A percentile compares a stretch with the other conserved stretches of the same genome.
Evolutionary conservation across 2,329 filamentous ascomycete species (phyloP).

Genomic region (Ilyonectria robusta): DNA sequence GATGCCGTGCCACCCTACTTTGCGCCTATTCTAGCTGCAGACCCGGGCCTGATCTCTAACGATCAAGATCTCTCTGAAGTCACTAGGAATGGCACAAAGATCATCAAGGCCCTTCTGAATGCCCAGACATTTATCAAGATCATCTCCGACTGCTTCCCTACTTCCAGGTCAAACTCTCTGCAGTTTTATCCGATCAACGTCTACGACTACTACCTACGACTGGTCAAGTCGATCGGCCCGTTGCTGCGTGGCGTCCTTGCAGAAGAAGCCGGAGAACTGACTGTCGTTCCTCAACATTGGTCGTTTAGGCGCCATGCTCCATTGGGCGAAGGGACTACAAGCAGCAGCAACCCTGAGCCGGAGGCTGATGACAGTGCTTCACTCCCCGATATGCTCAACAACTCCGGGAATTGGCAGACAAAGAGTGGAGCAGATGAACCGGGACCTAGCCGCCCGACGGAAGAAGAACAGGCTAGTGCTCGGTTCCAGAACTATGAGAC

Average conservation of each 20-base stretch:
- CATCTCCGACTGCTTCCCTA: conserved; percentile 81
- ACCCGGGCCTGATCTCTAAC: conserved; percentile 50
- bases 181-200: conserved; percentile 85
- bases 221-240: conserved; percentile 82
- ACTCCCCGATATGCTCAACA: conserved; percentile 51
- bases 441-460: conserved; percentile 52
- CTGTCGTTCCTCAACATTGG: conserved; percentile 80
- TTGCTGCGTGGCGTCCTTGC: conserved; percentile 85
- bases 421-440: conserved; percentile 42
- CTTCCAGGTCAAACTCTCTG: conserved; percentile 73
- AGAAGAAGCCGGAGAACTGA: conserved; percentile 85
- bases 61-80: conserved; percentile 55
- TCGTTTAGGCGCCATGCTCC: conserved; percentile 54
- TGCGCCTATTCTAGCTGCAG: conserved; percentile 71
- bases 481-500: conserved; percentile 82
- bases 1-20: conserved; percentile 77
- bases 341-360: conserved; percentile 37
- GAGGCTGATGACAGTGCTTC: conserved; percentile 50
- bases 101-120: conserved; percentile 84
- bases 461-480: conserved; percentile 59
- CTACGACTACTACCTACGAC: conserved; percentile 83
- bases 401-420: conserved; percentile 46
- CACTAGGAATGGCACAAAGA: conserved; percentile 77
- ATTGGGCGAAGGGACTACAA: conserved; percentile 38
- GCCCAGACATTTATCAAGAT: conserved; percentile 83